phyloP scores from a whole-genome alignment of 2,329 filamentous ascomycete genomes.

The Neonectria neomacrospora region DNA sequence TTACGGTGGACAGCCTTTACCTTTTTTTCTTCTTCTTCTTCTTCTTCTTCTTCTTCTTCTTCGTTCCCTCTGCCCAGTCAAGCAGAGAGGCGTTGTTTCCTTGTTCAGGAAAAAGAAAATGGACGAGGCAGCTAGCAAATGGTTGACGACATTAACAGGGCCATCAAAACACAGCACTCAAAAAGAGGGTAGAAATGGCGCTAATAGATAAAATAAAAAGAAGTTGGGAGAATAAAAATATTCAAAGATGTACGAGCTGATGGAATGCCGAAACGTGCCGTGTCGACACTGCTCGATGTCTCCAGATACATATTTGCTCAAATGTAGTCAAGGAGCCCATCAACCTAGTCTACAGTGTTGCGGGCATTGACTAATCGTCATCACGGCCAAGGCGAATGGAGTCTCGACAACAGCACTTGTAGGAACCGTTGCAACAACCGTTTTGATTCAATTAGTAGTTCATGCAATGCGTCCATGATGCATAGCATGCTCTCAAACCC shows the following conservation, averaged over 20 bases:
- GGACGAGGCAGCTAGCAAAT: not conserved
- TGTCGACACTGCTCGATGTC: not conserved
- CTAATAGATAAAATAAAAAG: constrained; percentile 22
- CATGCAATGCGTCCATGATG: constrained; percentile 11
- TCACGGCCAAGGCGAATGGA: not conserved
- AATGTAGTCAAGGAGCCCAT: too few species aligned
- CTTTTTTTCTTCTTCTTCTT: too few species aligned
- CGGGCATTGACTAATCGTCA: not conserved
- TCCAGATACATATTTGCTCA: too few species aligned
- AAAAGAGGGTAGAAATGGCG: constrained; percentile 16
- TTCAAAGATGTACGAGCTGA: not conserved
- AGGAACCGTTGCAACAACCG: not conserved
- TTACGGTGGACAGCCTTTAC: not conserved
- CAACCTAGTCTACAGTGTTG: not conserved
- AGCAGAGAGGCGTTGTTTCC: not conserved
- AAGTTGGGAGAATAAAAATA: not conserved
- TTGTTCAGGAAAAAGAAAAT: not conserved
- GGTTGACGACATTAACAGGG: not conserved
- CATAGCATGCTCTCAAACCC: constrained; percentile 11
- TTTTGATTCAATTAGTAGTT: constrained; percentile 20
- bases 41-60: too few species aligned
- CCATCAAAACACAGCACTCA: constrained; percentile 12
- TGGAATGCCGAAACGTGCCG: not conserved
- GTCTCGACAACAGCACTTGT: not conserved
- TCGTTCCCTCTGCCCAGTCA: not conserved